Conservation (phyloP, 345 rosid species). For the Lenwebbia sp. region DNA sequence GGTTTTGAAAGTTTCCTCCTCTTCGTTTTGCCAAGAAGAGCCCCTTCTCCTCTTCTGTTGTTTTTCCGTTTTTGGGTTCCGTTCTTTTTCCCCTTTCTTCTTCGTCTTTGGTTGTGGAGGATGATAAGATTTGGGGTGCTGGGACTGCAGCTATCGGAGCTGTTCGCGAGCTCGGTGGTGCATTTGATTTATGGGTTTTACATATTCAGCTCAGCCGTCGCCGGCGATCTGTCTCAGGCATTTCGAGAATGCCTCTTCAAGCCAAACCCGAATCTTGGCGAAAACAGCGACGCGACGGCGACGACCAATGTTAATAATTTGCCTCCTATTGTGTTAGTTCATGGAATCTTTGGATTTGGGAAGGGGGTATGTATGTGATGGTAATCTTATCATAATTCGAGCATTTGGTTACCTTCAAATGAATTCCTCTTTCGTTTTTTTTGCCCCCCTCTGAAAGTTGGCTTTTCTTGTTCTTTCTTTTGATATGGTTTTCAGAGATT, state of each 20-base stretch:
- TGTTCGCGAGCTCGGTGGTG: constrained; percentile 61
- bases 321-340: constrained; percentile 90
- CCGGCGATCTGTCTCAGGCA: constrained; percentile 66
- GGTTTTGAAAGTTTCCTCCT: neutral
- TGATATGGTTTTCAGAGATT: constrained; percentile 32
- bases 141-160: constrained; percentile 66
- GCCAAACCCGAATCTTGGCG: constrained; percentile 9
- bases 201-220: constrained; percentile 81
- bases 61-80: neutral
- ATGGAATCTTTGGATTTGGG: constrained; percentile 98
- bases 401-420: neutral
- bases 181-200: constrained; percentile 75
- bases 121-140: constrained; percentile 61
- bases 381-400: neutral
- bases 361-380: constrained; percentile 51
- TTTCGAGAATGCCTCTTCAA: constrained; percentile 46
- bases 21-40: neutral
- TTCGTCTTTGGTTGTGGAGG: neutral
- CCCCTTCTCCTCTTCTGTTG: neutral
- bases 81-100: neutral
- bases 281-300: neutral
- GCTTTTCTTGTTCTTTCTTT: neutral
- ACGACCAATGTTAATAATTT: constrained; percentile 17
- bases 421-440: neutral
- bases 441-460: neutral